Conservation (phyloP, 805 yeast genomes). For the Lipomyces orientalis region DNA sequence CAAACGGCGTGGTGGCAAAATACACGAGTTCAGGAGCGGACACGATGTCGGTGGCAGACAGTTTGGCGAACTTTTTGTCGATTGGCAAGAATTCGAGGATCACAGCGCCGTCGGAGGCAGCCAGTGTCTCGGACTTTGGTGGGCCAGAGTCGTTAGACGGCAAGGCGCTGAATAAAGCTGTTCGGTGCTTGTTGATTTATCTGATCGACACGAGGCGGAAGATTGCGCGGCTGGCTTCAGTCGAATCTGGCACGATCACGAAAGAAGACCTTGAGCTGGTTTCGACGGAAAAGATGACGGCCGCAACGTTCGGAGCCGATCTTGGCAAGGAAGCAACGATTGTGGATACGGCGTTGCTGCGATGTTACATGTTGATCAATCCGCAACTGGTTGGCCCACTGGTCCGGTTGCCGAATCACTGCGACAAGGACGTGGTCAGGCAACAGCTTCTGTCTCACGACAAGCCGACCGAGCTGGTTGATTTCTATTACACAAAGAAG, state of each 20-base stretch:
- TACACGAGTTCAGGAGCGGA: conserved; percentile 16
- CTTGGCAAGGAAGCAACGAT: conserved; percentile 47
- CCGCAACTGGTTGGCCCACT: conserved; percentile 83
- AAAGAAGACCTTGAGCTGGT: conserved; percentile 29
- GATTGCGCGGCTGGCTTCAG: conserved; percentile 43
- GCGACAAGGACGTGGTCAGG: conserved; percentile 69
- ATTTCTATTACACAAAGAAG: conserved; percentile 69
- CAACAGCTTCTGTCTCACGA: conserved; percentile 54
- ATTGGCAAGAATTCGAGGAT: conserved; percentile 23
- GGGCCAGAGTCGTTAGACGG: conserved; percentile 26
- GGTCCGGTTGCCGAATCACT: conserved; percentile 73
- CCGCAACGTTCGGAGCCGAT: conserved; percentile 41
- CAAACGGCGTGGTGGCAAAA: conserved; percentile 7
- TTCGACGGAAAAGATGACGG: conserved; percentile 29
- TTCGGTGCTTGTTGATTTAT: conserved; percentile 50
- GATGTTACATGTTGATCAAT: conserved; percentile 70
- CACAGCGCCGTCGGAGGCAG: conserved; percentile 18
- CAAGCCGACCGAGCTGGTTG: conserved; percentile 71
- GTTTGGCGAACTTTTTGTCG: conserved; percentile 30
- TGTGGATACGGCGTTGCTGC: conserved; percentile 80
- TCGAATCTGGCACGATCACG: conserved; percentile 30
- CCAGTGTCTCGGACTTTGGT: conserved; percentile 1
- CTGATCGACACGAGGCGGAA: conserved; percentile 59
- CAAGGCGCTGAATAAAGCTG: conserved; percentile 32
- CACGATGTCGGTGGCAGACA: conserved; percentile 24